Evolutionary conservation across 345 rosid genomes (phyloP).

Genomic region (Pelargonium nanum): DNA sequence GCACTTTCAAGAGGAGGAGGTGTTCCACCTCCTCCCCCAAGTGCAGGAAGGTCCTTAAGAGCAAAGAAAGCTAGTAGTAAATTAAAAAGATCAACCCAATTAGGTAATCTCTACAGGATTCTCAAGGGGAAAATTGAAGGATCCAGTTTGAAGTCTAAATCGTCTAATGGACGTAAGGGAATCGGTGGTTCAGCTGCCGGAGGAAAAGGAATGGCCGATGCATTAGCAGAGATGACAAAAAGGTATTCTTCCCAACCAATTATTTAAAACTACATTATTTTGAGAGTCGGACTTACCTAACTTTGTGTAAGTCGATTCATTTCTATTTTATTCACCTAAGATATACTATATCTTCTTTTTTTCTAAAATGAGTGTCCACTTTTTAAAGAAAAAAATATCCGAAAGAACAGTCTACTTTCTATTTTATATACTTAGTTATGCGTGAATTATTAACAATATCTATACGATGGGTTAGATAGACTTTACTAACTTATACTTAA

Average conservation of each 20-base stretch:
- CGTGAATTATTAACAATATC: too few relatives aligned
- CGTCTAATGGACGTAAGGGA: conserved; percentile 25
- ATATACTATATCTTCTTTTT: too few relatives aligned
- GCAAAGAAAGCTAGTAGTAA: background rate
- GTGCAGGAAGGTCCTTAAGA: background rate
- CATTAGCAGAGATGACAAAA: conserved; percentile 87
- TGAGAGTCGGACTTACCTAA: too few relatives aligned
- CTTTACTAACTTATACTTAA: too few relatives aligned
- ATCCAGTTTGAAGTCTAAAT: conserved; percentile 25
- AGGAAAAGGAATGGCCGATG: conserved; percentile 97
- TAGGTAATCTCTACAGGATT: background rate
- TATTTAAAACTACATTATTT: background rate
- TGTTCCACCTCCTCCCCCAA: conserved; percentile 48
- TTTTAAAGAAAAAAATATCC: too few relatives aligned
- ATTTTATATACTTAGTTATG: too few relatives aligned
- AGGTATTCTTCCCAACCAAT: conserved; percentile 22
- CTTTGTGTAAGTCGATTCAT: too few relatives aligned
- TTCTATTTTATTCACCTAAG: too few relatives aligned
- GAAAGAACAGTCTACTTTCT: too few relatives aligned
- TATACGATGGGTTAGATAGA: too few relatives aligned
- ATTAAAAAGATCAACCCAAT: background rate
- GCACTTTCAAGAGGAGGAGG: conserved; percentile 25
- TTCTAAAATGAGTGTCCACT: too few relatives aligned
- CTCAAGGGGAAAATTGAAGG: background rate
- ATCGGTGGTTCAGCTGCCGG: conserved; percentile 16